phyloP scores from a whole-genome alignment of 306 rosid species.

The Alnus glutinosa region DNA sequence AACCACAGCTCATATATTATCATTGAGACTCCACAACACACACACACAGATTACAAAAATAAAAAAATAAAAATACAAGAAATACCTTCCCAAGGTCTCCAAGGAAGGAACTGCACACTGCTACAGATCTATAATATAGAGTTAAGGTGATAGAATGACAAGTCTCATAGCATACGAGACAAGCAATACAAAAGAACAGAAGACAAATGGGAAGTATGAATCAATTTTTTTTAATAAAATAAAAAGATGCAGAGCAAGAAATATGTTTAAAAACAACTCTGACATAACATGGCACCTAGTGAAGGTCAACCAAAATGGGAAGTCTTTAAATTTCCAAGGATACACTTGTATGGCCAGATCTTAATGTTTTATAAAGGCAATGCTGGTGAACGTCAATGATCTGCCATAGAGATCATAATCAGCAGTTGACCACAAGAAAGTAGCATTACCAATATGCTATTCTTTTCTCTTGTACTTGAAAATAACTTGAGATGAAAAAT shows the following conservation, averaged over 20 bases:
- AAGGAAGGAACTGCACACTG: slow-evolving; percentile 90
- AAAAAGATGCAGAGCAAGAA: slow-evolving; percentile 9
- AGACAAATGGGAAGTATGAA: slow-evolving; percentile 10
- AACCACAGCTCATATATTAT: not conserved
- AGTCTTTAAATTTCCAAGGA: slow-evolving; percentile 40
- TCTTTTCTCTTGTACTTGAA: slow-evolving; percentile 10
- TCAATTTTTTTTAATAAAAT: not conserved
- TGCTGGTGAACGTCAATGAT: slow-evolving; percentile 80
- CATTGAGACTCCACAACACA: not conserved
- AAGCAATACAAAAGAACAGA: slow-evolving; percentile 12
- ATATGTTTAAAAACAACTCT: slow-evolving; percentile 12
- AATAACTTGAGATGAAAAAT: slow-evolving; percentile 5
- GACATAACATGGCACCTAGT: slow-evolving; percentile 10
- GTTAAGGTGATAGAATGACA: slow-evolving; percentile 51
- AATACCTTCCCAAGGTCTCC: slow-evolving; percentile 97
- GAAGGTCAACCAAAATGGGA: slow-evolving; percentile 20
- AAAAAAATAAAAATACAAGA: slow-evolving; percentile 8
- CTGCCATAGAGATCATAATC: slow-evolving; percentile 56
- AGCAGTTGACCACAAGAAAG: slow-evolving; percentile 32
- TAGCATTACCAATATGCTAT: slow-evolving; percentile 8
- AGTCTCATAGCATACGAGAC: slow-evolving; percentile 14
- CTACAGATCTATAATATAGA: slow-evolving; percentile 68
- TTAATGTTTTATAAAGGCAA: slow-evolving; percentile 78
- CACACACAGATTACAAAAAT: not conserved
- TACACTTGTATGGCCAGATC: slow-evolving; percentile 90